Evolutionary conservation across 345 rosid genomes (phyloP).

Genomic region (Citrus hindsii): DNA sequence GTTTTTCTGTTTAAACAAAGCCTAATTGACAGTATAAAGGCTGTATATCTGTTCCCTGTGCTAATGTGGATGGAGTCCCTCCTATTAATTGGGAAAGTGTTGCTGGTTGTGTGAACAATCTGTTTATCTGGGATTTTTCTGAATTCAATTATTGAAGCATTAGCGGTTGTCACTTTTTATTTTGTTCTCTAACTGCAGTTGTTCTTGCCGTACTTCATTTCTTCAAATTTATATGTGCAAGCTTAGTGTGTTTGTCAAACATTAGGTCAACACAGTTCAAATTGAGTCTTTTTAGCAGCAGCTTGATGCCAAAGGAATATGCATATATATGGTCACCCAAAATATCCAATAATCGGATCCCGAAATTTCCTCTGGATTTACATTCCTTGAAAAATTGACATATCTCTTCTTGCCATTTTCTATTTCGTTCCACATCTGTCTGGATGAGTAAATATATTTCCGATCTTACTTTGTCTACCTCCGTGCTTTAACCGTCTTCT

Average conservation of each 20-base stretch:
- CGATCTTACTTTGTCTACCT: no score
- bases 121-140: background rate
- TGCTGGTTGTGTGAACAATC: background rate
- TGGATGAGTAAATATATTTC: no score
- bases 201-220: background rate
- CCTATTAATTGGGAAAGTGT: background rate
- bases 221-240: no score
- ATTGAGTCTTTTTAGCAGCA: no score
- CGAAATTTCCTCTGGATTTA: background rate
- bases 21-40: constrained; percentile 4
- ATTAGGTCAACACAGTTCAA: no score
- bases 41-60: constrained; percentile 2
- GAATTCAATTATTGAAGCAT: background rate
- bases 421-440: background rate
- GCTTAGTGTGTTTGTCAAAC: no score
- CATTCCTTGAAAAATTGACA: background rate
- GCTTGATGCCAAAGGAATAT: no score
- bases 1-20: constrained; percentile 19
- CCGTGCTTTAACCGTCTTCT: no score
- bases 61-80: background rate
- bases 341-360: no score
- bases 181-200: background rate
- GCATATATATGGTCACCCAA: background rate
- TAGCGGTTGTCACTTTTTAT: background rate
- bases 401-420: background rate